Base-by-base conservation (phyloP, 495 filamentous ascomycete species). In the Lindgomyces ingoldianus region DNA sequence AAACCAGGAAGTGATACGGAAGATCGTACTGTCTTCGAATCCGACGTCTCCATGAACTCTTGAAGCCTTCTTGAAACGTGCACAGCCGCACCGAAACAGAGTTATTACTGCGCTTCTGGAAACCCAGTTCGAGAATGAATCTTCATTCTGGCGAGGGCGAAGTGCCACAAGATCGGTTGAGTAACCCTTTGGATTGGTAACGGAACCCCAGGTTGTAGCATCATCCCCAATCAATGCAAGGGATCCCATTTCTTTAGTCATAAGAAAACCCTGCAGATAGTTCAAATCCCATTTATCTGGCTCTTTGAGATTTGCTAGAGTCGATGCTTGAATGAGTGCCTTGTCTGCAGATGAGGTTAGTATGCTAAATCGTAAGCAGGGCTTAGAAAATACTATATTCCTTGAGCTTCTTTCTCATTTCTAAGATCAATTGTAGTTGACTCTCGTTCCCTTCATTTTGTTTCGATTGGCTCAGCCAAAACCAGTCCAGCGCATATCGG, bases 61-160 rank as follows among this genome's bases (percentile, higher is more conserved):
- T 8, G 4, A 11, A 9, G 41, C 10, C 9, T 46, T 46, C 26
- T 36, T 22, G 26, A 41, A 41, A 11, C 30, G 25, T 27, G 8
- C n/a, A 16, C 12, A 36, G 26, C 25, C 52, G 11, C 26, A 55
- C 4, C 19, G 3, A 41, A 41, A 41, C 14, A 41, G 16, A 39
- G 33, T 6, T 14, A 8, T 16, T 25, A 61, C 27, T 6, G 48
- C 47, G 12, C 29, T 53, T 8, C 14, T 52, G 1, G 18, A 19
- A 1, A 61, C 21, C 46, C 46, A 61, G 1, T 19, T 11, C 4
- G 58, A 61, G 33, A 61, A 51, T 26, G 46, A 29, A 30, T 61
- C 58, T n/a, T 12, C 48, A 10, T 52, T 27, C 41, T 4, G 29
- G 1, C 58, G 58, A 8, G 58, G 58, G 3, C 39, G 16, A 4